A percentile compares a stretch with the other conserved stretches of the same genome.
Evolutionary conservation across 2,329 filamentous ascomycete genomes (phyloP).

Genomic region (Coniosporium tulheliwenetii): DNA sequence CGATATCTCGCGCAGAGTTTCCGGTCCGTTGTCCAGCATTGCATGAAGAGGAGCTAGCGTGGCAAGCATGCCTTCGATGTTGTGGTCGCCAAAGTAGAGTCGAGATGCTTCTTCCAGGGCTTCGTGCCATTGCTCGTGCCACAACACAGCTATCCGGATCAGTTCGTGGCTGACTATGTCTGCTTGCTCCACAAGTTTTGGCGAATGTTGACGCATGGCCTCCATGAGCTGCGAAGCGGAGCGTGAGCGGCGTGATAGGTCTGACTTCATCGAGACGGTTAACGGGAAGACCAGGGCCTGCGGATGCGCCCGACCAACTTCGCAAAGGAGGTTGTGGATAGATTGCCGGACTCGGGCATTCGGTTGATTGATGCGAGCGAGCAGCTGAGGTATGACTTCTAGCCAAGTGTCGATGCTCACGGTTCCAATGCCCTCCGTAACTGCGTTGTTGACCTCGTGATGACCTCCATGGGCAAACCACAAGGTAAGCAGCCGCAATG

Average conservation of each 20-base stretch:
- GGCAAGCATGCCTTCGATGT: slow-evolving; percentile 94
- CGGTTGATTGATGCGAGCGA: slow-evolving; percentile 93
- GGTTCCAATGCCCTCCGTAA: slow-evolving; percentile 78
- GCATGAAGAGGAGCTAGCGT: slow-evolving; percentile 83
- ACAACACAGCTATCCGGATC: slow-evolving; percentile 89
- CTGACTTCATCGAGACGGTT: slow-evolving; percentile 96
- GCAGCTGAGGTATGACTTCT: slow-evolving; percentile 92
- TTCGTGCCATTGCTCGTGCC: slow-evolving; percentile 99
- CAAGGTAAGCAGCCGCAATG: slow-evolving; percentile 74
- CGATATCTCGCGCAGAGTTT: slow-evolving; percentile 88
- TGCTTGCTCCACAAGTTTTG: slow-evolving; percentile 83
- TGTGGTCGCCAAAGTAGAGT: slow-evolving; percentile 92
- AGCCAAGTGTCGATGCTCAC: slow-evolving; percentile 98
- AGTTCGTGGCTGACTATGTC: slow-evolving; percentile 92
- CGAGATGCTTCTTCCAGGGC: slow-evolving; percentile 91
- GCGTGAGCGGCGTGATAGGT: slow-evolving; percentile 66
- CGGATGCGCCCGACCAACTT: slow-evolving; percentile 86
- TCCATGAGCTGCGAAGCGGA: slow-evolving; percentile 94
- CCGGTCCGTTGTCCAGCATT: slow-evolving; percentile 75
- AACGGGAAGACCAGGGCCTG: slow-evolving; percentile 94
- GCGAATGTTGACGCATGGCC: slow-evolving; percentile 89
- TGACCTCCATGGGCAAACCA: slow-evolving; percentile 94
- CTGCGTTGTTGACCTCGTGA: slow-evolving; percentile 70
- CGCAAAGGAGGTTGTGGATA: slow-evolving; percentile 80
- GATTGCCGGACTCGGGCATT: slow-evolving; percentile 77